Evolutionary conservation across 768 basidiomycete species (phyloP).

Genomic region (Amanita phalloides): DNA sequence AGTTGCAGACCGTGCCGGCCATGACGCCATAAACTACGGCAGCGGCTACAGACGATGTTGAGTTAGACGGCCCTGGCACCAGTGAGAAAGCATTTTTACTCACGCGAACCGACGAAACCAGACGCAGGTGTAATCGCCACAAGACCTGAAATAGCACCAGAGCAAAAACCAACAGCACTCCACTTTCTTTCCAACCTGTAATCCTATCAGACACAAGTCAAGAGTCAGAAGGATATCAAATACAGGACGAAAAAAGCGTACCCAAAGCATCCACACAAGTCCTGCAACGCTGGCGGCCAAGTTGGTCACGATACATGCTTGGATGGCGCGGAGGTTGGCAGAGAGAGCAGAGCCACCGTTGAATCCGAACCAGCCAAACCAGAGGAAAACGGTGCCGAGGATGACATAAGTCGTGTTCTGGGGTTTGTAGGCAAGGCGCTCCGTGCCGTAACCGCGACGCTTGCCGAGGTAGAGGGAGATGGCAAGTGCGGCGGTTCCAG

Average conservation of each 20-base stretch:
- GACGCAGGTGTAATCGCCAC: slow-evolving; percentile 87
- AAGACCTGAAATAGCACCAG: slow-evolving; percentile 84
- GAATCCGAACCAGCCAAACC: slow-evolving; percentile 96
- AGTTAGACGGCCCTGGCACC: not conserved
- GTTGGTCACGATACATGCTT: slow-evolving; percentile 92
- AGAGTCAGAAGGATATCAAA: not conserved
- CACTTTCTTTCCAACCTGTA: slow-evolving; percentile 90
- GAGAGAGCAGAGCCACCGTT: slow-evolving; percentile 88
- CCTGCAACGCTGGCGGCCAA: slow-evolving; percentile 84
- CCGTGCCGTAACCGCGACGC: slow-evolving; percentile 85
- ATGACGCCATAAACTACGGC: slow-evolving; percentile 79
- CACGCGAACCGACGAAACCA: slow-evolving; percentile 71
- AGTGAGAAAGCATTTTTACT: slow-evolving; percentile 11
- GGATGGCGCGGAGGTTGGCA: slow-evolving; percentile 78
- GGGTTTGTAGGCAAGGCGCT: slow-evolving; percentile 84
- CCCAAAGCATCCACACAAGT: slow-evolving; percentile 88
- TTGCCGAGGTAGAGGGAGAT: slow-evolving; percentile 89
- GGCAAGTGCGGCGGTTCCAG: slow-evolving; percentile 84
- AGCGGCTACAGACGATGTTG: slow-evolving; percentile 39
- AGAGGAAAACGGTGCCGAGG: slow-evolving; percentile 88
- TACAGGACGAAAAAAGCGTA: slow-evolving; percentile 15
- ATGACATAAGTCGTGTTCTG: slow-evolving; percentile 91
- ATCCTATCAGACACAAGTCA: slow-evolving; percentile 37
- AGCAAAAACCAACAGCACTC: slow-evolving; percentile 92
- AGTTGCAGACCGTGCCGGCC: slow-evolving; percentile 81